Percentiles rank a stretch among this genome's conserved stretches.
phyloP scores from a whole-genome alignment of 176 grass and related monocot genomes.

The Phyllostachys edulis region DNA sequence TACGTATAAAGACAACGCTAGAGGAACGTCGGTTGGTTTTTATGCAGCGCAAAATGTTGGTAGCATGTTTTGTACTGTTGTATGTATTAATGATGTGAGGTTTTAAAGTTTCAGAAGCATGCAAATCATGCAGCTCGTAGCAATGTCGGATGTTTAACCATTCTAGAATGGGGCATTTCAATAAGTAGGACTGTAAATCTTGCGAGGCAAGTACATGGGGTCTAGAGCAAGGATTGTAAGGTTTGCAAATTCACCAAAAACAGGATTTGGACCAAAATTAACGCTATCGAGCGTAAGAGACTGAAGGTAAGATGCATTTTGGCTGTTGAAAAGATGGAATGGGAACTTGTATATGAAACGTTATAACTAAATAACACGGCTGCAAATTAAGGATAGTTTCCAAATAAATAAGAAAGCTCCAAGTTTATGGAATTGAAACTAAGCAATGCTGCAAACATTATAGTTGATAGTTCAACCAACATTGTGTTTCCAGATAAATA shows the following conservation, averaged over 20 bases:
- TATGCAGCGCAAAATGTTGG: too few species aligned
- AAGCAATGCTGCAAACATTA: too few species aligned
- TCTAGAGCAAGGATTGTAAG: slow-evolving; percentile 19
- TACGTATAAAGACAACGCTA: too few species aligned
- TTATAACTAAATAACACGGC: too few species aligned
- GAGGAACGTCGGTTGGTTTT: too few species aligned
- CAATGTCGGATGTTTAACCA: neutral
- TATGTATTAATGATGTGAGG: too few species aligned
- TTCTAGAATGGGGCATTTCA: slow-evolving; percentile 18
- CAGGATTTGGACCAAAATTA: slow-evolving; percentile 1
- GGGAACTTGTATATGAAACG: neutral
- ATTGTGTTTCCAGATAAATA: too few species aligned
- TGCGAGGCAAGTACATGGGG: neutral
- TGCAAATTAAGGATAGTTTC: too few species aligned
- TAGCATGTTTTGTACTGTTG: too few species aligned
- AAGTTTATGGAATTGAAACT: too few species aligned
- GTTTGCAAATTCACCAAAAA: slow-evolving; percentile 11
- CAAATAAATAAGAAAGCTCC: too few species aligned
- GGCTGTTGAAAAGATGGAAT: slow-evolving; percentile 6
- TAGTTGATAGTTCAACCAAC: too few species aligned
- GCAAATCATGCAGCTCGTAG: neutral
- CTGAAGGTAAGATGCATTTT: slow-evolving; percentile 5
- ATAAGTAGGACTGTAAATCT: neutral
- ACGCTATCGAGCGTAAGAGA: neutral
- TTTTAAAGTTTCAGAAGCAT: slow-evolving; percentile 14